These are phyloP conservation scores for Lentinula detonsa DNA, from an alignment of 768 basidiomycete genomes.

Conservation along the genomic window DNA sequence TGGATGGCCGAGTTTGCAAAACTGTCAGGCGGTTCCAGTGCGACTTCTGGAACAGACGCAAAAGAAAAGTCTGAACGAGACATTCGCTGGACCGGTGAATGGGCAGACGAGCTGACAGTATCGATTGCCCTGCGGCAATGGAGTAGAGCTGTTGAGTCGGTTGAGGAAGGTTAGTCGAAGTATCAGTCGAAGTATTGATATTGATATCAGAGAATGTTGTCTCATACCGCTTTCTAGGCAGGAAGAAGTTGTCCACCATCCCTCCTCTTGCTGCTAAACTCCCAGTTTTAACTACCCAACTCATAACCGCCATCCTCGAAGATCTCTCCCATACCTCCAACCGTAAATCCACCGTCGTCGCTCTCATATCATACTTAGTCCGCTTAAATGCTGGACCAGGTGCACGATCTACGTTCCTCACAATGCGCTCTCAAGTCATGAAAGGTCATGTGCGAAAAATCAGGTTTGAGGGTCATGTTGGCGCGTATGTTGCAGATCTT, in stretches of 20 bases:
- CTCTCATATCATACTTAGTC: slow-evolving; percentile 64
- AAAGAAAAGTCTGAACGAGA: slow-evolving; percentile 80
- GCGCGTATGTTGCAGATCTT: slow-evolving; percentile 80
- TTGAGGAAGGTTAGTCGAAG: slow-evolving; percentile 67
- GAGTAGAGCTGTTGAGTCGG: slow-evolving; percentile 77
- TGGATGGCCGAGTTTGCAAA: slow-evolving; percentile 70
- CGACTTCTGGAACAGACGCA: slow-evolving; percentile 35
- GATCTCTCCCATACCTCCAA: slow-evolving; percentile 72
- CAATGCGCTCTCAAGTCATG: slow-evolving; percentile 71
- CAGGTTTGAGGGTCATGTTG: slow-evolving; percentile 83
- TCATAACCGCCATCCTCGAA: slow-evolving; percentile 65
- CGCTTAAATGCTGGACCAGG: slow-evolving; percentile 72
- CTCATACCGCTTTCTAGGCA: slow-evolving; percentile 31
- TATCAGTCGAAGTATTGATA: not conserved
- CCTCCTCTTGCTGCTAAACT: slow-evolving; percentile 56
- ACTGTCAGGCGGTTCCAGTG: slow-evolving; percentile 27
- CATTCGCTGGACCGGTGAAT: slow-evolving; percentile 83
- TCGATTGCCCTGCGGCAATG: slow-evolving; percentile 87
- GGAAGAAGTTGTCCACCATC: slow-evolving; percentile 50
- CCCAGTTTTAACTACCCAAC: slow-evolving; percentile 54
- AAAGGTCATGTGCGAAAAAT: slow-evolving; percentile 79
- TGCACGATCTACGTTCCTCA: slow-evolving; percentile 79
- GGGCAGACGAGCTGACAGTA: slow-evolving; percentile 87
- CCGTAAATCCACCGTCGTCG: slow-evolving; percentile 69
- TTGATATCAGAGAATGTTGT: not conserved